Conservation (phyloP, 2,329 filamentous ascomycete genomes). For the Lachnellula subtilissima region DNA sequence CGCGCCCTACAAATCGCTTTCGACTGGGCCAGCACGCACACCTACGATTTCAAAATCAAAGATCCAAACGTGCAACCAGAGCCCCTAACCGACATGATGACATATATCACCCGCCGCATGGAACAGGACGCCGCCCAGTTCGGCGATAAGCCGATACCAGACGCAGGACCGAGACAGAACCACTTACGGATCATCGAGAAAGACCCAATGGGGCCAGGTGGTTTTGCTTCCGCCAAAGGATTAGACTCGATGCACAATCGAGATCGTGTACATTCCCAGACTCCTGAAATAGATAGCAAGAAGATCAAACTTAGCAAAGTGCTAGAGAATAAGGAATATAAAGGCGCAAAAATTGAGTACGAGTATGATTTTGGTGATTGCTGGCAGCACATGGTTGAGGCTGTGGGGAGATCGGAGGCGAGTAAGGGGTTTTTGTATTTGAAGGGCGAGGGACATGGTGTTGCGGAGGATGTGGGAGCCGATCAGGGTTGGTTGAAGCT, state of each 20-base stretch:
- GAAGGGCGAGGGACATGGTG: conserved; percentile 26
- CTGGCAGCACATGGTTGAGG: conserved; percentile 24
- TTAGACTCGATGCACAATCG: neutral
- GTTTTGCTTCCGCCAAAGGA: neutral
- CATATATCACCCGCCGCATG: neutral
- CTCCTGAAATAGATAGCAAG: neutral
- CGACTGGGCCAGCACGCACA: neutral
- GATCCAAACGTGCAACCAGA: neutral
- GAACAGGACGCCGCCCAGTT: neutral
- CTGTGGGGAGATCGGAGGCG: conserved; percentile 15
- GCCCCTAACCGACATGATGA: neutral
- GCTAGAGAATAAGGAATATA: conserved; percentile 3
- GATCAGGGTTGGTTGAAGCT: conserved; percentile 28
- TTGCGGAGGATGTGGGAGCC: conserved; percentile 31
- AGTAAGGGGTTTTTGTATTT: conserved; percentile 21
- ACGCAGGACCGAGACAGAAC: neutral
- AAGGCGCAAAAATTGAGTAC: conserved; percentile 12
- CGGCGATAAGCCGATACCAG: neutral
- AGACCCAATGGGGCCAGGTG: neutral
- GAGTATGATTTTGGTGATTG: conserved; percentile 27
- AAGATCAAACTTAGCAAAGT: conserved; percentile 1
- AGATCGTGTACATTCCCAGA: neutral
- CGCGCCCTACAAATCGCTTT: neutral
- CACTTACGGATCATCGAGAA: conserved; percentile 1
- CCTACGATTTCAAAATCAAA: neutral